phyloP scores from a whole-genome alignment of 352 stramenopile species.

The Peronospora belbahrii region DNA sequence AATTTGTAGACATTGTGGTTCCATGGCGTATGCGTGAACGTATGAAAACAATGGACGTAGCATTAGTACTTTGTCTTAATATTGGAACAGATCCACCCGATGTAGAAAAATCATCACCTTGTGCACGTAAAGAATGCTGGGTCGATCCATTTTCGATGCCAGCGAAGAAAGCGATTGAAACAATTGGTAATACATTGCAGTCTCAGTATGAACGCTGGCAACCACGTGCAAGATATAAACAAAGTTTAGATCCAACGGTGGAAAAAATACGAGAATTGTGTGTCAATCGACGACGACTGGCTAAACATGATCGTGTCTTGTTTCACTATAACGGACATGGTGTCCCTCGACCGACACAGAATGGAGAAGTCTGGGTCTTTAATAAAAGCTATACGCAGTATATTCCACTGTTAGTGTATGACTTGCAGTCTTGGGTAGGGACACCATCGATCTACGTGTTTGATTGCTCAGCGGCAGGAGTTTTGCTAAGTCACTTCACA shows the following conservation, averaged over 20 bases:
- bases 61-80: conserved; percentile 96
- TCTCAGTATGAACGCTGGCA: conserved; percentile 96
- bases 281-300: conserved; percentile 85
- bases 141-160: conserved; percentile 94
- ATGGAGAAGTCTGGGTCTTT: conserved; percentile 99
- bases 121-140: conserved; percentile 96
- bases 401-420: conserved; percentile 95
- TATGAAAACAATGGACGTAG: conserved; percentile 91
- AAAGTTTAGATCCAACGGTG: conserved; percentile 94
- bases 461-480: conserved; percentile 94
- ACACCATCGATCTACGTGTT: conserved; percentile 95
- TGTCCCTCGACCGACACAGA: conserved; percentile 93
- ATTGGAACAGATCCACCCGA: conserved; percentile 97
- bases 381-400: conserved; percentile 99
- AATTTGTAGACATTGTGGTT: conserved; percentile 46
- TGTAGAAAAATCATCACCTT: conserved; percentile 93
- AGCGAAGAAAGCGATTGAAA: conserved; percentile 92
- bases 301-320: conserved; percentile 92
- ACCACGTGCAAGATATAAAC: conserved; percentile 88
- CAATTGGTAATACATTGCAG: conserved; percentile 92
- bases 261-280: conserved; percentile 94
- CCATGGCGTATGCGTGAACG: conserved; percentile 82
- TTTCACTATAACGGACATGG: conserved; percentile 99
- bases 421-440: conserved; percentile 92
- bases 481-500: conserved; percentile 93